phyloP scores from a whole-genome alignment of 257 asterid genomes.

The Nicotiana tabacum region DNA sequence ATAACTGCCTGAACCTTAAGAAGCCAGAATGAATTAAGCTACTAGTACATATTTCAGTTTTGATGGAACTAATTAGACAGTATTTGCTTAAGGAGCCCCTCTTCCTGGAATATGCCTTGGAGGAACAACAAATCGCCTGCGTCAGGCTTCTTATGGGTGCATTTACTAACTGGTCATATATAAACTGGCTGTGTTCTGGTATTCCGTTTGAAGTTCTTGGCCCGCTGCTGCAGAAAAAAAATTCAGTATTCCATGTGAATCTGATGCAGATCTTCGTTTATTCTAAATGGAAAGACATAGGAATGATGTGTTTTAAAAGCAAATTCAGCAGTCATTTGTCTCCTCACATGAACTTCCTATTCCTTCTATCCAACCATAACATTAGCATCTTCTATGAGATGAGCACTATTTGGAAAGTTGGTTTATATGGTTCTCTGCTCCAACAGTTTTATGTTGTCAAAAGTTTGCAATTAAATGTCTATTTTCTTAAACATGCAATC shows the following conservation, averaged over 20 bases:
- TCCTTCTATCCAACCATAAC: neutral
- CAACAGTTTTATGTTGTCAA: neutral
- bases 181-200: neutral
- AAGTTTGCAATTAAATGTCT: neutral
- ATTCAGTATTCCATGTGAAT: neutral
- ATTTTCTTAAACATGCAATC: neutral
- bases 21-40: conserved; percentile 49
- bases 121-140: neutral
- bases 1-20: conserved; percentile 81
- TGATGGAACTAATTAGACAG: neutral
- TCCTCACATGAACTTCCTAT: neutral
- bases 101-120: neutral
- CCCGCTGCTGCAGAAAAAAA: neutral
- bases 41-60: neutral
- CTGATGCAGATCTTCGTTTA: neutral
- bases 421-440: neutral
- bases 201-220: neutral
- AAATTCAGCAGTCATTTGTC: neutral
- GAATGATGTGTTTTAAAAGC: neutral
- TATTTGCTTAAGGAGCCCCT: neutral
- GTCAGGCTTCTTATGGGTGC: neutral
- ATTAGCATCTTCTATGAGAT: neutral
- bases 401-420: neutral
- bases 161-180: neutral
- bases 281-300: neutral